These are phyloP conservation scores for Pythium brachiatum DNA, from an alignment of 352 stramenopile genomes.

Conservation along the genomic window DNA sequence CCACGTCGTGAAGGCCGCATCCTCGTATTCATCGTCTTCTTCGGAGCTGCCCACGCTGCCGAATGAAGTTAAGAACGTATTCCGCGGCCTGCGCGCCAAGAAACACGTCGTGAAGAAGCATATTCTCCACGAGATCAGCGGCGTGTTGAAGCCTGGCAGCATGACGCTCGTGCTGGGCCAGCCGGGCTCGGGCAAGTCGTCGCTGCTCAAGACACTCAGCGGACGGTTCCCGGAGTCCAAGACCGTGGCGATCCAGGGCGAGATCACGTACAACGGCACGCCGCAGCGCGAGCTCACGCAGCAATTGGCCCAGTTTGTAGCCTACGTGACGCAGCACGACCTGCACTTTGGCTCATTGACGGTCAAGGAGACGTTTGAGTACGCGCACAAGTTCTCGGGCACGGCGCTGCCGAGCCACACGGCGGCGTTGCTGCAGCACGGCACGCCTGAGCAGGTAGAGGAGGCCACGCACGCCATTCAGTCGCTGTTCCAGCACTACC, in stretches of 20 bases:
- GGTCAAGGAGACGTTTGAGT: slow-evolving; percentile 35
- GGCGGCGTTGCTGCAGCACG: slow-evolving; percentile 16
- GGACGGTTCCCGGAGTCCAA: slow-evolving; percentile 44
- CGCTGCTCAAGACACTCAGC: slow-evolving; percentile 36
- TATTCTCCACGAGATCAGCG: slow-evolving; percentile 49
- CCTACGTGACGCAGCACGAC: slow-evolving; percentile 33
- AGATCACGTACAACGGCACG: slow-evolving; percentile 50
- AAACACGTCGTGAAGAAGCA: slow-evolving; percentile 42
- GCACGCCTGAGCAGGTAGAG: slow-evolving; percentile 25
- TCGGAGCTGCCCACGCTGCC: slow-evolving; percentile 41
- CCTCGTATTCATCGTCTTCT: slow-evolving; percentile 12
- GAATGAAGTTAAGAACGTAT: slow-evolving; percentile 37
- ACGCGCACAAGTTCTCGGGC: slow-evolving; percentile 29
- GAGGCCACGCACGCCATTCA: slow-evolving; percentile 12
- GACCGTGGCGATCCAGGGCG: slow-evolving; percentile 34
- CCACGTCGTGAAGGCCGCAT: slow-evolving; percentile 20
- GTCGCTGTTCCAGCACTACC: slow-evolving; percentile 25
- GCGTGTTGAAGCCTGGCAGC: slow-evolving; percentile 41
- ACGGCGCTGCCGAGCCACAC: slow-evolving; percentile 5
- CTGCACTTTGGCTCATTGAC: slow-evolving; percentile 31
- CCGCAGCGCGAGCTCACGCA: slow-evolving; percentile 26
- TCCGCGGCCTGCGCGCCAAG: slow-evolving; percentile 32
- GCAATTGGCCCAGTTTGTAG: slow-evolving; percentile 31
- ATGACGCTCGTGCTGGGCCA: slow-evolving; percentile 38
- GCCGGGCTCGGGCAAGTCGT: slow-evolving; percentile 35